Evolutionary conservation across 495 filamentous ascomycete species (phyloP), one percentile per base, ranked within the genome.

Genomic region (Lentithecium fluviatile): DNA sequence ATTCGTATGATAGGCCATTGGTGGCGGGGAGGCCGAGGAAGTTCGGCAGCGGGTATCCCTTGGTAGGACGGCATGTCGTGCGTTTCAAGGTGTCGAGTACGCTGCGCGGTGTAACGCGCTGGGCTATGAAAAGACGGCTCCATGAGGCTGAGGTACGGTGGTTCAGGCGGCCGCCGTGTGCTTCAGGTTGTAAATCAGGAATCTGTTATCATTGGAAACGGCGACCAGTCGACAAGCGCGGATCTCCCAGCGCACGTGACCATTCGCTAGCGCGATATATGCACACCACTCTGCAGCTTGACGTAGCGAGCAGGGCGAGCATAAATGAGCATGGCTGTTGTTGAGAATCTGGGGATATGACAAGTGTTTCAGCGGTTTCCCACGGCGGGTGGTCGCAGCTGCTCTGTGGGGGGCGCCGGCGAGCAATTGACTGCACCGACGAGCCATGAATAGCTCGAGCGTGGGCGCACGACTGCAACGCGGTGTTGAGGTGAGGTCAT

Each of bases 101-200:
- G 23, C 38, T 50, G 17, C n/a, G 61, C 24, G 25, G 59, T 64
- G 61, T 29, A 59, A 59, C 61, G 48, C 52, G 54, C 54, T 26
- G 47, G 45, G 21, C 17, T 47, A 38, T 56, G 45, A 52, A 57
- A 46, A 63, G 60, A 17, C 52, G 24, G 29, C 10, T 32, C 29
- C 4, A 32, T 32, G n/a, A n/a, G n/a, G n/a, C n/a, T n/a, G n/a
- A n/a, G n/a, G n/a, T n/a, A n/a, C n/a, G n/a, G n/a, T n/a, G n/a
- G n/a, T n/a, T n/a, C n/a, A n/a, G n/a, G n/a, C n/a, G n/a, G n/a
- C n/a, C n/a, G n/a, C n/a, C n/a, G n/a, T n/a, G n/a, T n/a, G n/a
- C n/a, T n/a, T n/a, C n/a, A n/a, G n/a, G 29, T 32, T 32, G 29
- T 10, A 4, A 32, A 32, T 32, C 10, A 32, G 29, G 29, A 32